These are phyloP conservation scores for Elsinoe batatas DNA, from an alignment of 2,329 filamentous ascomycete species.

Conservation along the genomic window DNA sequence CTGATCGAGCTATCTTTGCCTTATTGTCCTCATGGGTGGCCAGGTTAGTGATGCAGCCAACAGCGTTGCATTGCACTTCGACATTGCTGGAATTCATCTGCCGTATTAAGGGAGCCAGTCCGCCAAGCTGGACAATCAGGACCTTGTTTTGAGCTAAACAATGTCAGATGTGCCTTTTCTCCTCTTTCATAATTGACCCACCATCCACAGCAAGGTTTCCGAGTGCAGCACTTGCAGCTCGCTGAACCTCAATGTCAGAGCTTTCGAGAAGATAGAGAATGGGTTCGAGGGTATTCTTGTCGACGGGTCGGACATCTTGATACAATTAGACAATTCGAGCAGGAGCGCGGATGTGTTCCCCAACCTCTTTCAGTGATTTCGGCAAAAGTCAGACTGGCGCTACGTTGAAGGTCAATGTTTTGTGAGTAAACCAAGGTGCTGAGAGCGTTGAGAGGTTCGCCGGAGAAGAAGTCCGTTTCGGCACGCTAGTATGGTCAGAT, in stretches of 20 bases:
- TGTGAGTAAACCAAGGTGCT: constrained; percentile 97
- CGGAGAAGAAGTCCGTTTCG: constrained; percentile 97
- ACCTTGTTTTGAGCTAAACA: constrained; percentile 91
- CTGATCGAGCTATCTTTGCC: constrained; percentile 92
- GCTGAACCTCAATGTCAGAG: constrained; percentile 91
- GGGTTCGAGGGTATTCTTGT: constrained; percentile 86
- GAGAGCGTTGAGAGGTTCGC: constrained; percentile 83
- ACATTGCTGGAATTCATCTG: constrained; percentile 98
- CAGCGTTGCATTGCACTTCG: constrained; percentile 97
- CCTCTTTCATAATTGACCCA: constrained; percentile 34
- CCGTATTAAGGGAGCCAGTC: constrained; percentile 80
- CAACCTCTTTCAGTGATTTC: constrained; percentile 97
- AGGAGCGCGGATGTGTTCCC: not conserved
- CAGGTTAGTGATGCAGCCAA: constrained; percentile 96
- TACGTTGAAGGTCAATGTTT: constrained; percentile 95
- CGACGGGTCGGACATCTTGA: constrained; percentile 89
- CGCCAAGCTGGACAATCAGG: constrained; percentile 83
- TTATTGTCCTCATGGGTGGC: constrained; percentile 99
- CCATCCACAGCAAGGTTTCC: constrained; percentile 96
- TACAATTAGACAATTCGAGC: constrained; percentile 14
- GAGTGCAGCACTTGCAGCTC: constrained; percentile 88
- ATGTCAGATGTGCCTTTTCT: constrained; percentile 25
- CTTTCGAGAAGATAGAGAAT: constrained; percentile 93
- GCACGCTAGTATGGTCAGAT: constrained; percentile 52
- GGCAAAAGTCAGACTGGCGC: constrained; percentile 94